These are phyloP conservation scores for Aureobasidium pullulans DNA, from an alignment of 2,329 filamentous ascomycete species.

Conservation along the genomic window DNA sequence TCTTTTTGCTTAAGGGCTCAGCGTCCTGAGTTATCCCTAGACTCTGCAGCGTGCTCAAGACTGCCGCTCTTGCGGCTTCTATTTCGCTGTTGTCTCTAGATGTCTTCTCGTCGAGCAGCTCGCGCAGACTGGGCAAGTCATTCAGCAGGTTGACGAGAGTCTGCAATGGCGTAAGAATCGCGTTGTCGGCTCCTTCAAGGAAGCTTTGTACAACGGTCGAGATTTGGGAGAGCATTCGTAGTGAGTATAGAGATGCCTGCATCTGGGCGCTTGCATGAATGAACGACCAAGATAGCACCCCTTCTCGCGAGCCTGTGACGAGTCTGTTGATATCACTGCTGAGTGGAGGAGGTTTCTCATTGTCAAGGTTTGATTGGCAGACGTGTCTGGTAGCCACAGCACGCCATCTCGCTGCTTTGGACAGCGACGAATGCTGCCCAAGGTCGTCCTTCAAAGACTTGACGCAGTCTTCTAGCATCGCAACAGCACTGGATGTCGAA, in stretches of 20 bases:
- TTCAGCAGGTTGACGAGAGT: neutral
- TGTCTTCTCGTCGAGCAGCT: conserved; percentile 9
- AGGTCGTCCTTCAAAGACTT: neutral
- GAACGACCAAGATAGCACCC: conserved; percentile 25
- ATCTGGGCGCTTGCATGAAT: conserved; percentile 34
- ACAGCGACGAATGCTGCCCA: neutral
- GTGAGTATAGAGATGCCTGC: conserved; percentile 36
- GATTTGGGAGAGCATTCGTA: conserved; percentile 36
- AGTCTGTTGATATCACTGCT: conserved; percentile 7
- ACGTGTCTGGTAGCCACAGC: conserved; percentile 9
- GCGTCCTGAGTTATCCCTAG: neutral
- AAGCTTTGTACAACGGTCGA: conserved; percentile 13
- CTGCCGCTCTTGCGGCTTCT: neutral
- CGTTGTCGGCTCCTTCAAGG: neutral
- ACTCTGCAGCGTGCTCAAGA: neutral
- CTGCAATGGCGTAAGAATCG: neutral
- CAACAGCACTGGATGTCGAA: neutral
- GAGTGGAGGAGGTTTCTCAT: conserved; percentile 13
- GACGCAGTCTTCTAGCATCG: neutral
- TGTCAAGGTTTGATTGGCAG: conserved; percentile 10
- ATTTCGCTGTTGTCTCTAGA: neutral
- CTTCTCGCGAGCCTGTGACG: conserved; percentile 6
- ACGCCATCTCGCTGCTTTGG: conserved; percentile 14
- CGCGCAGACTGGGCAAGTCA: neutral
- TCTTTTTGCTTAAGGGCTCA: neutral